These are phyloP conservation scores for Phoma herbarum DNA, from an alignment of 2,329 filamentous ascomycete genomes.

Conservation along the genomic window DNA sequence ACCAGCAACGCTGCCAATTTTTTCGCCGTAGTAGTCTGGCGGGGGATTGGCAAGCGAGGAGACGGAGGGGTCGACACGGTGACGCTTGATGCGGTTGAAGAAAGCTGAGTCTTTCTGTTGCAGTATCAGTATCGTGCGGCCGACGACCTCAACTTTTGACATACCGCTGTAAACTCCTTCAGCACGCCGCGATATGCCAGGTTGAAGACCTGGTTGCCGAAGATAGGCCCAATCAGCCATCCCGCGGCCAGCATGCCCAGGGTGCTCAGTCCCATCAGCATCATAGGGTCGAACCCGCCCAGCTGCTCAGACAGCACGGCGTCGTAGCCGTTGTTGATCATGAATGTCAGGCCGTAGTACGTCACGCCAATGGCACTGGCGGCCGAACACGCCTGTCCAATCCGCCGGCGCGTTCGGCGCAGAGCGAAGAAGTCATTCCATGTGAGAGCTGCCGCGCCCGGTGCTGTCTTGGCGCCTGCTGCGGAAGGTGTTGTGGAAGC, in stretches of 20 bases:
- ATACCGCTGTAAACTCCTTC: constrained; percentile 73
- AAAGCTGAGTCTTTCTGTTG: constrained; percentile 89
- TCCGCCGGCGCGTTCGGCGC: constrained; percentile 82
- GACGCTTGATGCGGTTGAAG: constrained; percentile 88
- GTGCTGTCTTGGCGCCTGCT: constrained; percentile 25
- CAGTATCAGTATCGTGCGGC: constrained; percentile 5
- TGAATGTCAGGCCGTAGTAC: constrained; percentile 68
- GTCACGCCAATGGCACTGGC: constrained; percentile 70
- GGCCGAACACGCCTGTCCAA: constrained; percentile 81
- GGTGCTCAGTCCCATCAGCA: constrained; percentile 83
- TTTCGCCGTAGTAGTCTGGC: constrained; percentile 98
- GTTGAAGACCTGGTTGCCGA: constrained; percentile 84
- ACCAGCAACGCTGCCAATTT: constrained; percentile 90
- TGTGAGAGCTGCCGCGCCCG: constrained; percentile 50
- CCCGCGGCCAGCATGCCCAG: constrained; percentile 80
- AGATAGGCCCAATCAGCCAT: constrained; percentile 85
- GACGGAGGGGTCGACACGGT: constrained; percentile 88
- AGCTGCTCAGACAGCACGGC: constrained; percentile 70
- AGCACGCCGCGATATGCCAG: constrained; percentile 75
- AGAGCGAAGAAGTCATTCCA: constrained; percentile 96
- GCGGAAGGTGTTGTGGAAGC: constrained; percentile 35
- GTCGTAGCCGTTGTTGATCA: constrained; percentile 78
- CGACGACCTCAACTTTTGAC: constrained; percentile 40
- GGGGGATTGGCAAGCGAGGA: constrained; percentile 93
- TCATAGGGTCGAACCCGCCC: constrained; percentile 86